A percentile compares a stretch with the other conserved stretches of the same genome.
phyloP scores from a whole-genome alignment of 2,329 filamentous ascomycete genomes.

The Neofusicoccum sp. region DNA sequence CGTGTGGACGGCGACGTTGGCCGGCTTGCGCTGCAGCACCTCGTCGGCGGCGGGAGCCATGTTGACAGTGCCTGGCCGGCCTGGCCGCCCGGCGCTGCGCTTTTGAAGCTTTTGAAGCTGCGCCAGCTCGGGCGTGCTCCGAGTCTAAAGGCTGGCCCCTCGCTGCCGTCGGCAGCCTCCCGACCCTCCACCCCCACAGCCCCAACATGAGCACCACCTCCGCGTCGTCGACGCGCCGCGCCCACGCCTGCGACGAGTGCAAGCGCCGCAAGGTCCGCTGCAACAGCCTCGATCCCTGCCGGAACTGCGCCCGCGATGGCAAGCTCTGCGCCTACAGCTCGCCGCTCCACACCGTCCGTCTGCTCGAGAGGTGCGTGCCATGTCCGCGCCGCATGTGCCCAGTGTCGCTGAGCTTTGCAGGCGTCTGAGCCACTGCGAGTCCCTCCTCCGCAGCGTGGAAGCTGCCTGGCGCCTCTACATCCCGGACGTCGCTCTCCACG shows the following conservation, averaged over 20 bases:
- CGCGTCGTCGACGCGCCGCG: neutral
- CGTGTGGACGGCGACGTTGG: slow-evolving; percentile 35
- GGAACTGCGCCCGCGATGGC: neutral
- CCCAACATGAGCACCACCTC: neutral
- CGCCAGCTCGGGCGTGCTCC: too few species aligned
- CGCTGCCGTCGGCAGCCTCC: neutral
- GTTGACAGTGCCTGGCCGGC: too few species aligned
- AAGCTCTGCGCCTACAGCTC: slow-evolving; percentile 2
- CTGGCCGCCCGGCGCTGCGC: too few species aligned
- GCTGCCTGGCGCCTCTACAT: neutral
- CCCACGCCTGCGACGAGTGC: slow-evolving; percentile 4
- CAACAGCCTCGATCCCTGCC: neutral
- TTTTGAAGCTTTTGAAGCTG: neutral
- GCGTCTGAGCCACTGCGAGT: neutral
- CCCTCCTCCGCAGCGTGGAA: neutral
- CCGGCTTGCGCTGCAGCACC: slow-evolving; percentile 31
- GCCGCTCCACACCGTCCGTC: neutral
- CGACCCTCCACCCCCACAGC: neutral
- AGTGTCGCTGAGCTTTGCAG: neutral
- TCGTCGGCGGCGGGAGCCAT: slow-evolving; percentile 21
- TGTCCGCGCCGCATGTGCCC: neutral
- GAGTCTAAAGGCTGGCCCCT: neutral
- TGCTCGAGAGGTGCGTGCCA: neutral
- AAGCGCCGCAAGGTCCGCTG: slow-evolving; percentile 11
- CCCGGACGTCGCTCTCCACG: neutral